These are phyloP conservation scores for Laguncularia racemosa DNA, from an alignment of 345 rosid genomes.

Conservation along the genomic window DNA sequence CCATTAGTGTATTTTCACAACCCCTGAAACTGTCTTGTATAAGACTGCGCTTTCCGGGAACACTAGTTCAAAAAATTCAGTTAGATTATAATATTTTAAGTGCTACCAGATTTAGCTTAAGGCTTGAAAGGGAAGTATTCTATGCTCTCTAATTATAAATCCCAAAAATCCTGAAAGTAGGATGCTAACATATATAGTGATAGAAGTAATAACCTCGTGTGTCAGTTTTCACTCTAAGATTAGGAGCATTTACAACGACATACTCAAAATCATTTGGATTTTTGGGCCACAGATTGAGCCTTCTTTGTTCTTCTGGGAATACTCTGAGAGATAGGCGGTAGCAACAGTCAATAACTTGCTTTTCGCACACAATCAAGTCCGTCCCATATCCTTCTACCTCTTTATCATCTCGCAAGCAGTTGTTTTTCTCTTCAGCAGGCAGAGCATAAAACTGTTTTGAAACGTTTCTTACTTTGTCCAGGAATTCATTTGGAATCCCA, in stretches of 20 bases:
- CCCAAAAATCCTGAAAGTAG: no score
- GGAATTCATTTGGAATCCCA: conserved; percentile 34
- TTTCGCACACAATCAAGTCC: conserved; percentile 31
- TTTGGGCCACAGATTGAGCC: conserved; percentile 38
- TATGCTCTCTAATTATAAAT: no score
- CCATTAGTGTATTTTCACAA: no score
- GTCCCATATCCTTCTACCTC: conserved; percentile 40
- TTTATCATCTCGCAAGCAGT: conserved; percentile 22
- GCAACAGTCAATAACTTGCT: conserved; percentile 38
- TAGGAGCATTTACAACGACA: not conserved
- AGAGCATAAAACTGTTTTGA: conserved; percentile 31
- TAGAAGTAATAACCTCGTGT: no score
- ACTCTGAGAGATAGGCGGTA: conserved; percentile 35
- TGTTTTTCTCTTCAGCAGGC: conserved; percentile 33
- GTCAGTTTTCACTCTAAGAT: no score
- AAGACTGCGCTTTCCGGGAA: no score
- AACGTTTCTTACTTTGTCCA: conserved; percentile 29
- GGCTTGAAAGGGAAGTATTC: no score
- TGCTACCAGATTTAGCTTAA: no score
- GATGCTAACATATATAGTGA: no score
- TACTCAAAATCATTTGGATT: conserved; percentile 36
- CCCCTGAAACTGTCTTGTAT: no score
- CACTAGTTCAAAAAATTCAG: no score
- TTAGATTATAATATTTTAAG: no score
- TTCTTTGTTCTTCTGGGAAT: conserved; percentile 33